phyloP scores from a whole-genome alignment of 2,329 filamentous ascomycete genomes.

The Cercospora citrullina region DNA sequence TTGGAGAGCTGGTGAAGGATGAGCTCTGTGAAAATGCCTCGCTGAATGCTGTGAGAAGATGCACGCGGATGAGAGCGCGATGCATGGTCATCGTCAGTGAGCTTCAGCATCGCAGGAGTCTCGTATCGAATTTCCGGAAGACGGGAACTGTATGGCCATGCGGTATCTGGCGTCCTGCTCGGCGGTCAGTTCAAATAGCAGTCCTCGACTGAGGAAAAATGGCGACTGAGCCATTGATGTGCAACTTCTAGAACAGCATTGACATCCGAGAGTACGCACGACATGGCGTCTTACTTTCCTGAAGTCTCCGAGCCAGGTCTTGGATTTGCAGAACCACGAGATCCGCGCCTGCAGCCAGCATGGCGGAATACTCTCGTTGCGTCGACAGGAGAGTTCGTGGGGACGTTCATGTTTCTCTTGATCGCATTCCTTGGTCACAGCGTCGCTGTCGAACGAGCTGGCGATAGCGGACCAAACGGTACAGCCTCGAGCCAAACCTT shows the following conservation, averaged over 20 bases:
- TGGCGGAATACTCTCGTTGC: constrained; percentile 29
- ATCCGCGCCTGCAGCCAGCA: constrained; percentile 4
- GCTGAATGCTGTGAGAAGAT: not conserved
- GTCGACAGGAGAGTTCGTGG: constrained; percentile 38
- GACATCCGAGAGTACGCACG: not conserved
- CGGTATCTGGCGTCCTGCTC: not conserved
- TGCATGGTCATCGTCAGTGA: not conserved
- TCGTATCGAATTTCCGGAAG: not conserved
- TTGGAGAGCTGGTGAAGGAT: not conserved
- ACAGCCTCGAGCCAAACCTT: constrained; percentile 30
- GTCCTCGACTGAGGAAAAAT: not conserved
- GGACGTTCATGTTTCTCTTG: constrained; percentile 40
- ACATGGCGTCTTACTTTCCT: not conserved
- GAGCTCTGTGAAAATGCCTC: not conserved
- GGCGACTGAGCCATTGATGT: not conserved
- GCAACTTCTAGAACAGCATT: not conserved
- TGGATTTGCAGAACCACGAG: constrained; percentile 5
- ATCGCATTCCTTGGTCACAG: constrained; percentile 36
- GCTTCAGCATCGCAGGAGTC: not conserved
- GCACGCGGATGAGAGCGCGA: not conserved
- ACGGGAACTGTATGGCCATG: not conserved
- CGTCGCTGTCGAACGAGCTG: constrained; percentile 32
- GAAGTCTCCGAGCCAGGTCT: constrained; percentile 6
- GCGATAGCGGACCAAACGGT: constrained; percentile 22
- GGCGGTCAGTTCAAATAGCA: not conserved